Percentiles rank a stretch among this genome's conserved stretches.
Evolutionary conservation across 1,284 basidiomycete genomes (phyloP).

Genomic region (Xanthoconium separans): DNA sequence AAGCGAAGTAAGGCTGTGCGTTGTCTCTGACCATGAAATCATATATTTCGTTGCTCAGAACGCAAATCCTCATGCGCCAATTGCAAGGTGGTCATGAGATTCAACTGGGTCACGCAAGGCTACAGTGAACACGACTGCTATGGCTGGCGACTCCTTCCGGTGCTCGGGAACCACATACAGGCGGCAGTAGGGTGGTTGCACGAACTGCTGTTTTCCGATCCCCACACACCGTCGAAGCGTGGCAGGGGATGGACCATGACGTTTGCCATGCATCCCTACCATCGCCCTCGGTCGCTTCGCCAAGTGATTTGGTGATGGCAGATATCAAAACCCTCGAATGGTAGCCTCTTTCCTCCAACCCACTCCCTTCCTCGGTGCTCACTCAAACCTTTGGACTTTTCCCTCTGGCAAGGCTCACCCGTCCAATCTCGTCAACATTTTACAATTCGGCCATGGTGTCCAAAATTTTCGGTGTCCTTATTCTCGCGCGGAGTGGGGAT

Average conservation of each 20-base stretch:
- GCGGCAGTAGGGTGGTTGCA: conserved; percentile 19
- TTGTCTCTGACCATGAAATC: neutral
- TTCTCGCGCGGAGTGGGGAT: conserved; percentile 56
- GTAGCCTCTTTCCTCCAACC: conserved; percentile 10
- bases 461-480: conserved; percentile 75
- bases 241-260: conserved; percentile 30
- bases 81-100: too few relatives aligned
- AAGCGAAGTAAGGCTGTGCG: conserved; percentile 69
- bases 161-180: conserved; percentile 27
- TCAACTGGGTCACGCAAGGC: too few relatives aligned
- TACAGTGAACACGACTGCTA: too few relatives aligned
- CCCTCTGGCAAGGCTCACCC: neutral
- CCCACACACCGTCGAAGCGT: conserved; percentile 28
- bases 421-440: neutral
- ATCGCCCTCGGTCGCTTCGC: conserved; percentile 32
- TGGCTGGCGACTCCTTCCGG: too few relatives aligned
- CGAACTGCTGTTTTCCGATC: conserved; percentile 15
- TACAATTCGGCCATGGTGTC: conserved; percentile 43
- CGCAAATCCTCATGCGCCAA: too few relatives aligned
- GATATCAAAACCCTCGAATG: conserved; percentile 32
- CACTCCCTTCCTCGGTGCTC: conserved; percentile 6
- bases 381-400: neutral
- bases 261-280: conserved; percentile 19
- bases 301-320: conserved; percentile 29
- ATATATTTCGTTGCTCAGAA: conserved; percentile 45